Conservation (phyloP, 2,329 filamentous ascomycete species). For the Anisogramma anomala region DNA sequence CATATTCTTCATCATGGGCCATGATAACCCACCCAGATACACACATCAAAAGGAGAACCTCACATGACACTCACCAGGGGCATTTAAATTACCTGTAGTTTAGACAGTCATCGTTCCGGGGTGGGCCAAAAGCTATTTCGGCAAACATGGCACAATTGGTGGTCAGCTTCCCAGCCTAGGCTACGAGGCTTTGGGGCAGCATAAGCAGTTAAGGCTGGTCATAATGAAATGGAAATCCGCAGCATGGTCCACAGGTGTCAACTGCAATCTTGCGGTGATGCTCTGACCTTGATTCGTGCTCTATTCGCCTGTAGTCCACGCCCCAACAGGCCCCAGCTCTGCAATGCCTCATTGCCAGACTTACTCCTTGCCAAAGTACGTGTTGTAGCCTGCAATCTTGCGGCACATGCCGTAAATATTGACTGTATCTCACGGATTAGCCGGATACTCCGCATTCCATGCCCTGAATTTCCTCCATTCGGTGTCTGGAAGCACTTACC, state of each 20-base stretch:
- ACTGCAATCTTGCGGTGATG: conserved; percentile 3
- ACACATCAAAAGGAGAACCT: no score
- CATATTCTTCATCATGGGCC: not conserved
- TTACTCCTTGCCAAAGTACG: conserved; percentile 54
- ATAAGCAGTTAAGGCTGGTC: conserved; percentile 1
- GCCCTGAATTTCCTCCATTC: not conserved
- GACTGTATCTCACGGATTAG: conserved; percentile 26
- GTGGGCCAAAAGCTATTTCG: conserved; percentile 2
- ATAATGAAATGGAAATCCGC: conserved; percentile 10
- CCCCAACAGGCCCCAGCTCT: not conserved
- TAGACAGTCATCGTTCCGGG: conserved; percentile 7
- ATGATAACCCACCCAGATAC: not conserved
- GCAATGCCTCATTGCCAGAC: not conserved
- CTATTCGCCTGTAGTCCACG: conserved; percentile 4
- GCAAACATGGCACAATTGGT: conserved; percentile 9
- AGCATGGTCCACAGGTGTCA: not conserved
- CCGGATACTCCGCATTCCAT: conserved; percentile 2
- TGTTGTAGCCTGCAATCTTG: conserved; percentile 67
- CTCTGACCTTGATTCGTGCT: conserved; percentile 6
- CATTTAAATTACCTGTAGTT: conserved; percentile 11
- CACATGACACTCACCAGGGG: not conserved
- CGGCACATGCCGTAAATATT: conserved; percentile 62
- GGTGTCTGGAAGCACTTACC: conserved; percentile 35
- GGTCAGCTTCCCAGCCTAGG: conserved; percentile 2
- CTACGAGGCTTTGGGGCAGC: not conserved